Base-by-base conservation (phyloP, 441 rosid species). In the Jatropha podagrica region DNA sequence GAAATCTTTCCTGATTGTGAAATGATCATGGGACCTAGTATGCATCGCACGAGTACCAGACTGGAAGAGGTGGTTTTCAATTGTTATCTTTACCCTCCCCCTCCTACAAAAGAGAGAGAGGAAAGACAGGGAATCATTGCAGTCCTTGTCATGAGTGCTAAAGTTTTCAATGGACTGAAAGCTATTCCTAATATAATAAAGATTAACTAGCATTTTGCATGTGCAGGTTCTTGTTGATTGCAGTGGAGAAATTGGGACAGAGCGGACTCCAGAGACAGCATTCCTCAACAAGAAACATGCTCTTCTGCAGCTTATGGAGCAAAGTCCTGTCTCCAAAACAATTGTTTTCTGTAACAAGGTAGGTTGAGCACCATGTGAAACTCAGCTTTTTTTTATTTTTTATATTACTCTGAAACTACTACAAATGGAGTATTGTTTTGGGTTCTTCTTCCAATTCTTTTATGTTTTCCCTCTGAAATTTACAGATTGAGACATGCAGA, bases 401-500 rank as follows among this genome's bases (percentile, higher is more conserved):
- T 5, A 7, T 63, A 60, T 52, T 14, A 56, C 27, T 27, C 10
- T 44, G 65, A 48, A 70, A 54, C 32, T 26, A 11, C 8, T 13
- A 32, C 11, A 77, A 11, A 3, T 2, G 2, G 51, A 2, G 15
- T 9, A 48, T 9, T 0, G 32, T 32, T 32, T 48, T 23, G 23
- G 23, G 23, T 23, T 23, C 23, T 23, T 23, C 23, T 23, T 23
- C 0, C 56, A 52, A 52, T 13, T 52, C 17, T 61, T 15, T 65
- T 55, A 82, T 59, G 48, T 73, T 55, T 56, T 74, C 18, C 74
- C 52, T 42, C 73, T 46, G 76, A 60, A 72, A 78, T 78, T 26
- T 75, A 54, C 91, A 92, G 98, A 92, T 92, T 41, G 98, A 95
- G 85, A 91, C 98, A 62, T 95, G 98, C 86, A 86, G 98, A 83